Base-by-base conservation (phyloP, 306 rosid genomes). In the Quillaja saponaria region DNA sequence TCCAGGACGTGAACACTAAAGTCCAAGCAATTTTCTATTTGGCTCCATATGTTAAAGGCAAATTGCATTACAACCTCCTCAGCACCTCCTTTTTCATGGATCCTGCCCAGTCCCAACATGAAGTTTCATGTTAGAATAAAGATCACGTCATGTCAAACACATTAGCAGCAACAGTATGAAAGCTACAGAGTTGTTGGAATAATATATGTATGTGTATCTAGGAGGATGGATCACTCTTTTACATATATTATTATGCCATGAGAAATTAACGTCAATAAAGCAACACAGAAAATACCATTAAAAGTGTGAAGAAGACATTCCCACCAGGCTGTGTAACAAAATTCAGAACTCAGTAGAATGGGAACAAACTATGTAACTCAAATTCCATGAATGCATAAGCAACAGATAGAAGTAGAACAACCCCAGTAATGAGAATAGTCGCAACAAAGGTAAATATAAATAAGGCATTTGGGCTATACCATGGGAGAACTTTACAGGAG, bases 401-500 rank as follows among this genome's bases (percentile, higher is more conserved):
- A 10, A 49, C 35, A 55, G 38, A 64, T 58, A 46, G 18, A 37
- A 1, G 34, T 10, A 31, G 14, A 58, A 58, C 9, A 34, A 44
- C n/a, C 8, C 31, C 14, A 66, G 37, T 21, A 55, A 33, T 45
- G 6, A 18, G 37, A 55, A 72, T 33, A 64, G 69, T 33, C 15
- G 51, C 41, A 50, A 41, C 21, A 50, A 47, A 73, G 61, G 50
- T 50, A 70, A 42, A 14, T 33, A 37, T 38, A 57, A 35, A 21
- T 37, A 59, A 65, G 67, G 38, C 15, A 56, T 49, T n/a, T 15
- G 41, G 42, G 57, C 34, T 16, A 49, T 92, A 88, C 98, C 96
- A 83, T 44, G 96, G 86, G 66, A 88, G 82, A 76, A 88, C 58
- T 85, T 86, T 84, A 70, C 71, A 64, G 48, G 94, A 77, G 80